These are phyloP conservation scores for Purpureocillium lavendulum DNA, from an alignment of 2,329 filamentous ascomycete species.

Conservation along the genomic window DNA sequence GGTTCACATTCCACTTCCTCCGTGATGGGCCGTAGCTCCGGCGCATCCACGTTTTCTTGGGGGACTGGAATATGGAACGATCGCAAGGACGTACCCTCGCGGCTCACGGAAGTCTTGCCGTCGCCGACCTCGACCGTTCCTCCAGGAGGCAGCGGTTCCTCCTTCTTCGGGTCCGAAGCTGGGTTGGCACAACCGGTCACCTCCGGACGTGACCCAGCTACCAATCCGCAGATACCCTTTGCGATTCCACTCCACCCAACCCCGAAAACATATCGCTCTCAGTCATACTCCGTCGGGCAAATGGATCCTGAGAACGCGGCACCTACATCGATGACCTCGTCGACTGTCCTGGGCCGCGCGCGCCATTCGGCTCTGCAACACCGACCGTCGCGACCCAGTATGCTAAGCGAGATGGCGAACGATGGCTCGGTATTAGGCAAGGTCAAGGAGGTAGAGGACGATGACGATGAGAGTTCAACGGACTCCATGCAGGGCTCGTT, in stretches of 20 bases:
- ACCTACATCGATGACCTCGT: constrained; percentile 31
- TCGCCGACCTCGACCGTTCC: constrained; percentile 60
- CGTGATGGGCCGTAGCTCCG: constrained; percentile 39
- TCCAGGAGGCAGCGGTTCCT: constrained; percentile 30
- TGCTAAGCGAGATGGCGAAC: constrained; percentile 64
- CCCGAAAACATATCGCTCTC: constrained; percentile 86
- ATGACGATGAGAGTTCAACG: constrained; percentile 51
- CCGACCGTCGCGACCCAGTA: constrained; percentile 69
- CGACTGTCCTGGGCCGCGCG: constrained; percentile 43
- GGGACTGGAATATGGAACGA: constrained; percentile 83
- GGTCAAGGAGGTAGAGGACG: constrained; percentile 62
- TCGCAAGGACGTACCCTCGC: constrained; percentile 67
- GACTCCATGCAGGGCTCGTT: constrained; percentile 39
- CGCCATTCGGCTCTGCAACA: constrained; percentile 66
- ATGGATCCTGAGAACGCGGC: constrained; percentile 58
- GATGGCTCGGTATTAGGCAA: constrained; percentile 56
- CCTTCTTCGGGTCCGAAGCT: constrained; percentile 41
- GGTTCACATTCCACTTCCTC: constrained; percentile 41
- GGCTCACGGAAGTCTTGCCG: constrained; percentile 65
- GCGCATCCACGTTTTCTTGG: constrained; percentile 55
- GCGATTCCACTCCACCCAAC: constrained; percentile 83
- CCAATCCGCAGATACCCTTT: constrained; percentile 68
- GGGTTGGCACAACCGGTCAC: constrained; percentile 40
- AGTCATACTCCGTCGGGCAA: constrained; percentile 94
- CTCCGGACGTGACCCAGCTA: constrained; percentile 41